Evolutionary conservation across 148 eudicot species (phyloP), one percentile per base, ranked within the genome.

Genomic region (Persicaria maculosa): DNA sequence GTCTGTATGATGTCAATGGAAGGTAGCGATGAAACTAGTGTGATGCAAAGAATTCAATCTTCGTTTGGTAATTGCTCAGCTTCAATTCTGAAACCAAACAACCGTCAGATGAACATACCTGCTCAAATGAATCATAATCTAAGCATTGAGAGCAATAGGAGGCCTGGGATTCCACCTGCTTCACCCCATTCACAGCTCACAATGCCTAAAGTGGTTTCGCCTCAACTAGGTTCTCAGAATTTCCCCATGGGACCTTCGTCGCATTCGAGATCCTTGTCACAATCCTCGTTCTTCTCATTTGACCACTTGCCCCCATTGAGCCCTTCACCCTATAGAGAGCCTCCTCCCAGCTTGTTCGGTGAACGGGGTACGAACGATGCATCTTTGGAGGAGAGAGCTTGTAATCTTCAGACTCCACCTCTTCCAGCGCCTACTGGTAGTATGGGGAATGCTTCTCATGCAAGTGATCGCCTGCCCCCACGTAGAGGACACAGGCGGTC

Each of bases 281-380:
- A 86, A 52, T 78, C 86, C n/a, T 73, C 85, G 15, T 80, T 83
- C 44, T 74, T 84, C 64, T 76, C 83, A 3, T 79, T 79, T 64
- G 86, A 79, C 80, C 75, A 73, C 11, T 76, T 86, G 77, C 90
- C 90, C 47, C 86, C 86, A 0, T 67, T 86, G 75, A 82, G 80
- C 74, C 87, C 81, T 9, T 50, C 77, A 0, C 62, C 76, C 14
- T 68, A 55, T 54, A 75, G 72, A 59, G 80, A 77, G 31, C 55
- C 85, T 9, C 71, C 71, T 40, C 8, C 47, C 7, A 65, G 3
- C 44, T 10, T 44, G 19, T 65, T 44, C 4, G 46, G 16, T 36
- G 70, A 40, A 16, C 58, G 61, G 0, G 52, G 52, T 9, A 8
- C 9, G 52, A 48, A 48, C 15, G 72, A 68, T 40, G 43, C 43